Conservation (phyloP, 805 yeast species). For the Cyberlindnera subsufficiens region DNA sequence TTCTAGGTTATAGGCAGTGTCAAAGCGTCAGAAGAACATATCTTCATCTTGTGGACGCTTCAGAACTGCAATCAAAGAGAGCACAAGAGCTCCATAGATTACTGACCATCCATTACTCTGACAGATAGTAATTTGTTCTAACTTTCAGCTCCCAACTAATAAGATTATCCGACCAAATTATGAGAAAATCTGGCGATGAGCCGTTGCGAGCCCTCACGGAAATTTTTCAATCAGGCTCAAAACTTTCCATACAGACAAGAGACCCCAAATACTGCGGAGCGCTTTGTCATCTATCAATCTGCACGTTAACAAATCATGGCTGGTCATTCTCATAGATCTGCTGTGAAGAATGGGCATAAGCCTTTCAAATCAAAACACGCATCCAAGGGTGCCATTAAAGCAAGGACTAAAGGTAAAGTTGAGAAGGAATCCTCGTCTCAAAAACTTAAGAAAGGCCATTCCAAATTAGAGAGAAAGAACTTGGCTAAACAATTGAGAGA, state of each 20-base stretch:
- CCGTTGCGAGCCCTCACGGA: no score
- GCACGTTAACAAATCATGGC: conserved; percentile 37
- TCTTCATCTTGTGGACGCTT: no score
- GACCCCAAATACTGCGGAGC: not conserved
- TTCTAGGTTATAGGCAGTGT: no score
- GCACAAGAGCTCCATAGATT: no score
- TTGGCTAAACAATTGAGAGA: conserved; percentile 70
- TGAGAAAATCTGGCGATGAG: no score
- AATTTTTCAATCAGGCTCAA: no score
- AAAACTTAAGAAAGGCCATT: conserved; percentile 26
- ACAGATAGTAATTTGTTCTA: no score
- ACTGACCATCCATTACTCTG: no score
- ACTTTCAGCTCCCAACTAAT: no score
- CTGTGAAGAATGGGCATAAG: conserved; percentile 80
- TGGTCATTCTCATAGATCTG: conserved; percentile 78
- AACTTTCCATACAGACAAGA: not conserved
- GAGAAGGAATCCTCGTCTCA: conserved; percentile 48
- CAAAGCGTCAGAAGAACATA: no score
- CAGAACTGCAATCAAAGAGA: no score
- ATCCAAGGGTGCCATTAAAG: conserved; percentile 80
- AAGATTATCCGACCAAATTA: no score
- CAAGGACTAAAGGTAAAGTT: conserved; percentile 78
- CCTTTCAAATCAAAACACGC: conserved; percentile 90
- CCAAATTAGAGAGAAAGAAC: conserved; percentile 71
- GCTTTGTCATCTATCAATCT: not conserved